phyloP scores from a whole-genome alignment of 768 basidiomycete genomes.

The Termitomyces sp. region DNA sequence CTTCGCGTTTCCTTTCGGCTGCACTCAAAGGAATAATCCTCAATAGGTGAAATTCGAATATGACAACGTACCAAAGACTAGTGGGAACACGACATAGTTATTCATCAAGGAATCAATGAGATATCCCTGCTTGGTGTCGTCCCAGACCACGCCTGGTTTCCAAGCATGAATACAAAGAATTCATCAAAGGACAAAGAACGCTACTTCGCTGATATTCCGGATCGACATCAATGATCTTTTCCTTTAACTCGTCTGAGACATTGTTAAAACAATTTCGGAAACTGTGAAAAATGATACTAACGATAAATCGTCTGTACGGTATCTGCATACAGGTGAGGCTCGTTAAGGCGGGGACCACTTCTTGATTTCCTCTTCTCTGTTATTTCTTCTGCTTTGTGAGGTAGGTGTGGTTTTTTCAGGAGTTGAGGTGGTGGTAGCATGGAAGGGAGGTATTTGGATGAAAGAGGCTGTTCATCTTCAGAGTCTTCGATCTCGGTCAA shows the following conservation, averaged over 20 bases:
- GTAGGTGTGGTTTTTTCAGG: not conserved
- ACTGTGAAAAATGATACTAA: constrained; percentile 13
- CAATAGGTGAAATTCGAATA: not conserved
- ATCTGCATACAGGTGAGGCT: constrained; percentile 18
- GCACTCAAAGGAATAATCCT: constrained; percentile 1
- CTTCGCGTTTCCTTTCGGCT: constrained; percentile 34
- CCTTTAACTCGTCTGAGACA: constrained; percentile 39
- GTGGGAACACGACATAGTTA: constrained; percentile 62
- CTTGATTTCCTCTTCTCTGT: constrained; percentile 16
- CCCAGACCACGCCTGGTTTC: constrained; percentile 57
- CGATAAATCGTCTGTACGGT: constrained; percentile 39
- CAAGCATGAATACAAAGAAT: not conserved
- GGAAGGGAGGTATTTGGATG: constrained; percentile 14
- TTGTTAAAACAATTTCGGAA: not conserved
- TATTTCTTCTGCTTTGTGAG: not conserved
- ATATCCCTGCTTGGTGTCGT: constrained; percentile 49
- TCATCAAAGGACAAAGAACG: not conserved
- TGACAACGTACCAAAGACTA: constrained; percentile 50
- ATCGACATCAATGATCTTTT: constrained; percentile 46
- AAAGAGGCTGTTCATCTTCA: constrained; percentile 26
- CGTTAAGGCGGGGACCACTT: constrained; percentile 23
- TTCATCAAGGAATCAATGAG: constrained; percentile 62
- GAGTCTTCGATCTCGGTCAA: constrained; percentile 40
- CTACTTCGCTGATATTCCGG: constrained; percentile 65
- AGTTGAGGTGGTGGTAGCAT: constrained; percentile 1